Conservation (phyloP, 192 early-diverging fungal species). For the Entomortierella lignicola region DNA sequence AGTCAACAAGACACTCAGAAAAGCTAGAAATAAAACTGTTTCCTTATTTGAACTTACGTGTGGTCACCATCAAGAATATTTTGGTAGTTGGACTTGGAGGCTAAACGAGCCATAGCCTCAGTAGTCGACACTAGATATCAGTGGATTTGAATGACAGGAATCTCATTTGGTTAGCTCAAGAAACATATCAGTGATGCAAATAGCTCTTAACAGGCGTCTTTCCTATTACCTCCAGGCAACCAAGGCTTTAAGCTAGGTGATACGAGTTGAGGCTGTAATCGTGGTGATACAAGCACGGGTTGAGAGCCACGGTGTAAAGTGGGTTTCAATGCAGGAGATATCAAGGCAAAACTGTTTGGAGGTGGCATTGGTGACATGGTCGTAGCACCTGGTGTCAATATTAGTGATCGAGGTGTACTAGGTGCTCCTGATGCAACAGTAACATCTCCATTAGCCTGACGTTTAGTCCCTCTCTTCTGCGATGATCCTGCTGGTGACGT, state of each 20-base stretch:
- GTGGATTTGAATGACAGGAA: neutral
- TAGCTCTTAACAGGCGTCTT: neutral
- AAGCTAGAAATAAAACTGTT: neutral
- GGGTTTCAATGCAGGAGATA: conserved; percentile 43
- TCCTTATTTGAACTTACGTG: conserved; percentile 60
- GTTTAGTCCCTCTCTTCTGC: conserved; percentile 47
- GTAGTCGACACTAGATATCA: conserved; percentile 27
- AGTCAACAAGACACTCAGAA: no score
- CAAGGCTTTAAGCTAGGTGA: conserved; percentile 45
- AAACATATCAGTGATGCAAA: neutral
- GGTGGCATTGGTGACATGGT: conserved; percentile 48
- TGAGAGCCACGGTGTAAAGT: conserved; percentile 25
- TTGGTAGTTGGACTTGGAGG: conserved; percentile 80
- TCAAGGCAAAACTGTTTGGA: conserved; percentile 36
- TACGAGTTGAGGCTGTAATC: conserved; percentile 37
- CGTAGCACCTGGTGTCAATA: conserved; percentile 15
- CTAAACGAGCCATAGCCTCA: conserved; percentile 57
- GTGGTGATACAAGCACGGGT: conserved; percentile 30
- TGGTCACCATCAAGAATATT: conserved; percentile 89
- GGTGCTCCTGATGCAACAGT: conserved; percentile 27
- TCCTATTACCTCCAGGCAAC: conserved; percentile 40
- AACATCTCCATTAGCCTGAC: conserved; percentile 26
- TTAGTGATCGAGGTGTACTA: conserved; percentile 35
- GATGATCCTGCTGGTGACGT: neutral
- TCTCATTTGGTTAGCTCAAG: neutral